These are phyloP conservation scores for Podila epigama DNA, from an alignment of 192 early-diverging fungal genomes.

Conservation along the genomic window DNA sequence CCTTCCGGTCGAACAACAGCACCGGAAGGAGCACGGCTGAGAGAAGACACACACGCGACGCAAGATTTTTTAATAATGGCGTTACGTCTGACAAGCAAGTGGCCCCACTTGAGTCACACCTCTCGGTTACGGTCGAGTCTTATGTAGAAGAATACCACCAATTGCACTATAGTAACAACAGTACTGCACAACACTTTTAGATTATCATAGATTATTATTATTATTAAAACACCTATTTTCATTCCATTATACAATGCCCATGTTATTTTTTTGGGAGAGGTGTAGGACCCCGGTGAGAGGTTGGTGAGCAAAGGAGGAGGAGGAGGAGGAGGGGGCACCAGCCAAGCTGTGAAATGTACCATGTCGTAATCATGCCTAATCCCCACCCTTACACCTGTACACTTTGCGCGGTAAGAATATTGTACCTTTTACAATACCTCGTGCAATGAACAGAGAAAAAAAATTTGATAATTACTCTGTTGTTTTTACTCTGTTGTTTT, in stretches of 20 bases:
- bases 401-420: too few species aligned
- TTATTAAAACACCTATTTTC: background rate
- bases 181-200: background rate
- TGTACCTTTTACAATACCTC: too few species aligned
- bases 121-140: slow-evolving; percentile 2
- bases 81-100: background rate
- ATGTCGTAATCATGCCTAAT: too few species aligned
- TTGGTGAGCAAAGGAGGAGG: too few species aligned
- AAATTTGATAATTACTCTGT: too few species aligned
- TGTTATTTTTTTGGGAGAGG: slow-evolving; percentile 5
- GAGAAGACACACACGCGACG: background rate
- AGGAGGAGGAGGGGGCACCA: too few species aligned
- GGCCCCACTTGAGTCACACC: background rate
- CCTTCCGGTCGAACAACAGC: background rate
- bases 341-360: too few species aligned
- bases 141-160: slow-evolving; percentile 9
- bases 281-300: too few species aligned
- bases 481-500: too few species aligned
- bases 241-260: background rate
- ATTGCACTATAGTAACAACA: background rate
- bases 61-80: background rate
- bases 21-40: background rate
- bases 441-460: too few species aligned
- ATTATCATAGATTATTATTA: background rate
- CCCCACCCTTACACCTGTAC: too few species aligned